These are phyloP conservation scores for Carex myosuroides DNA, from an alignment of 176 grass and related monocot species.

Conservation along the genomic window DNA sequence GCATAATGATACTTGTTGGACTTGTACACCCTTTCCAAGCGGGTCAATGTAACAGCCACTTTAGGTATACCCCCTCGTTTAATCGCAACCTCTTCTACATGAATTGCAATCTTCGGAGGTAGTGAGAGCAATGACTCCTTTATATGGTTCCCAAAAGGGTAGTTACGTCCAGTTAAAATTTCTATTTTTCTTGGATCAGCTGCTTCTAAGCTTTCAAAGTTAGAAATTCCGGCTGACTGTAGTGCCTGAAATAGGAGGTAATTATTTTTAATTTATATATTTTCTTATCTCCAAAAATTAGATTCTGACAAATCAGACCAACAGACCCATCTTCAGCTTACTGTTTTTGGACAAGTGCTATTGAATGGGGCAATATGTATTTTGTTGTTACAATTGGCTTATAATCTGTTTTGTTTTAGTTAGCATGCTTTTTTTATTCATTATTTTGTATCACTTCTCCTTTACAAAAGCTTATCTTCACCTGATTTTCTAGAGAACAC, in stretches of 20 bases:
- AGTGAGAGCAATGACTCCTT: constrained; percentile 69
- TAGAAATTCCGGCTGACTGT: constrained; percentile 55
- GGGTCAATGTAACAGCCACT: constrained; percentile 55
- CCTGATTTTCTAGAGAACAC: not conserved
- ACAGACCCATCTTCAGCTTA: not conserved
- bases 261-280: constrained; percentile 26
- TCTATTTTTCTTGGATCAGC: constrained; percentile 96
- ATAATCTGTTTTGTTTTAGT: not conserved
- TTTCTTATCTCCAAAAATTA: not conserved
- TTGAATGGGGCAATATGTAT: not conserved
- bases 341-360: not conserved
- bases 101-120: constrained; percentile 67
- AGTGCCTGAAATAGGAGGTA: constrained; percentile 50
- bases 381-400: not conserved
- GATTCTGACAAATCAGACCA: not conserved
- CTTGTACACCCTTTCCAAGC: constrained; percentile 35
- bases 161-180: constrained; percentile 65
- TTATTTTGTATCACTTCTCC: not conserved
- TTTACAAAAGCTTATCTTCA: not conserved
- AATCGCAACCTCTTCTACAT: constrained; percentile 54
- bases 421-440: not conserved
- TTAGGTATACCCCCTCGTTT: constrained; percentile 53
- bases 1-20: constrained; percentile 58
- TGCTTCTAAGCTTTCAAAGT: constrained; percentile 58
- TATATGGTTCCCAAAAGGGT: constrained; percentile 83